phyloP scores from a whole-genome alignment of 176 grass and related monocot species.

The Bonia amplexicaulis region DNA sequence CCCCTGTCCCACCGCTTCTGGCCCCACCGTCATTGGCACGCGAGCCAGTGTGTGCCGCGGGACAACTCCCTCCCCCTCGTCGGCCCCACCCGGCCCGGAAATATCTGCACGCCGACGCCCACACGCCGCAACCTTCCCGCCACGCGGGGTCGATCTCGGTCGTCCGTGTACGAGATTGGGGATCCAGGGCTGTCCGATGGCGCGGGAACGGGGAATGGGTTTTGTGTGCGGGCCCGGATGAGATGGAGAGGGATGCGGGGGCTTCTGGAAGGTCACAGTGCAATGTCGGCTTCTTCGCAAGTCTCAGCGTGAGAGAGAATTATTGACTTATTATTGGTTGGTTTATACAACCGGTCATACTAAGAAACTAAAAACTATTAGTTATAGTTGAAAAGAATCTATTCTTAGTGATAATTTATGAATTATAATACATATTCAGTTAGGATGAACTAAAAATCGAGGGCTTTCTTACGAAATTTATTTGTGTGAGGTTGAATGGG shows the following conservation, averaged over 20 bases:
- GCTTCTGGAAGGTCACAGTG: neutral
- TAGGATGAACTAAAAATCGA: no score
- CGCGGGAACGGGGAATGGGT: neutral
- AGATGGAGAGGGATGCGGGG: neutral
- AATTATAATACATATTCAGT: no score
- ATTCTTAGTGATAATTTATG: no score
- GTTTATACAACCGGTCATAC: no score
- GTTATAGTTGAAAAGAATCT: no score
- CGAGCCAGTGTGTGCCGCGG: no score
- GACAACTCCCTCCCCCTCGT: neutral
- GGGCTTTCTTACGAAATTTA: neutral
- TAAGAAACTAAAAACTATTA: no score
- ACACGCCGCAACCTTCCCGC: neutral
- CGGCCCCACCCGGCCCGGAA: neutral
- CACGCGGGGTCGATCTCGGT: neutral
- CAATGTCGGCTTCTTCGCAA: neutral
- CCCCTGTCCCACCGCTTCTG: fast-evolving
- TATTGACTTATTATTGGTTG: no score
- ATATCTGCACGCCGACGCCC: slow-evolving; percentile 16
- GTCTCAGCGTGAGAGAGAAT: no score
- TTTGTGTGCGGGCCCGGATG: neutral
- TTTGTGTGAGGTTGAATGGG: neutral
- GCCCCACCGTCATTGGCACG: neutral
- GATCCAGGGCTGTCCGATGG: neutral
- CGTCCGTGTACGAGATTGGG: neutral